Conservation (phyloP, 2,329 filamentous ascomycete species). For the Aspergillus fumigatus region DNA sequence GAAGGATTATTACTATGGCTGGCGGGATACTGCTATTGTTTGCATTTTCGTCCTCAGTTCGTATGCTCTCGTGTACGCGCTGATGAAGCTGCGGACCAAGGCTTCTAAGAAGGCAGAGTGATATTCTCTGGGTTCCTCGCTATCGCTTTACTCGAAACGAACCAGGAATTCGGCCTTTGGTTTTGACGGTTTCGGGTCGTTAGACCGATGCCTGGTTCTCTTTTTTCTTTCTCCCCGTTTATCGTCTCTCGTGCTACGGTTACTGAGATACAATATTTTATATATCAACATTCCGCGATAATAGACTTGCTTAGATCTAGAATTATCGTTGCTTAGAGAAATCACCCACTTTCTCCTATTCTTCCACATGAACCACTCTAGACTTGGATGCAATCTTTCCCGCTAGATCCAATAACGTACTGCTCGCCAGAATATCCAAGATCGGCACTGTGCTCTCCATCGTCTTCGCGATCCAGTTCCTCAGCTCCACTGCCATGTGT, state of each 20-base stretch:
- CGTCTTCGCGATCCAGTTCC: constrained; percentile 39
- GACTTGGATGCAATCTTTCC: constrained; percentile 15
- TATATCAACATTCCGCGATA: background rate
- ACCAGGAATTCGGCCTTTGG: too few species aligned
- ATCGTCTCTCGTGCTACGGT: background rate
- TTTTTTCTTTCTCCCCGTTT: background rate
- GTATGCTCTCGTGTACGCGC: constrained; percentile 45
- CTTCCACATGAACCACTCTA: constrained; percentile 16
- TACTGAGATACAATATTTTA: too few species aligned
- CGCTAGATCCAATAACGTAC: constrained; percentile 20
- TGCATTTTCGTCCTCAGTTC: constrained; percentile 52
- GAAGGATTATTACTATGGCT: constrained; percentile 58
- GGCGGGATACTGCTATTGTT: constrained; percentile 60
- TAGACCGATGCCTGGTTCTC: too few species aligned
- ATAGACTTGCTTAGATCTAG: background rate
- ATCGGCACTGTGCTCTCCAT: constrained; percentile 27
- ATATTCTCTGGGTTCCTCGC: background rate
- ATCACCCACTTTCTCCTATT: background rate
- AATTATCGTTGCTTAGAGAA: background rate
- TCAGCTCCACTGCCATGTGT: constrained; percentile 43
- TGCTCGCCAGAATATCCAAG: constrained; percentile 25
- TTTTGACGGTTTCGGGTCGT: background rate
- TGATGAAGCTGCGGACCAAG: constrained; percentile 36
- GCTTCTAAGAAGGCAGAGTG: constrained; percentile 31
- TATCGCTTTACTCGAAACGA: background rate